Conservation (phyloP, 2,329 filamentous ascomycete species). For the Penicillium frequentans region DNA sequence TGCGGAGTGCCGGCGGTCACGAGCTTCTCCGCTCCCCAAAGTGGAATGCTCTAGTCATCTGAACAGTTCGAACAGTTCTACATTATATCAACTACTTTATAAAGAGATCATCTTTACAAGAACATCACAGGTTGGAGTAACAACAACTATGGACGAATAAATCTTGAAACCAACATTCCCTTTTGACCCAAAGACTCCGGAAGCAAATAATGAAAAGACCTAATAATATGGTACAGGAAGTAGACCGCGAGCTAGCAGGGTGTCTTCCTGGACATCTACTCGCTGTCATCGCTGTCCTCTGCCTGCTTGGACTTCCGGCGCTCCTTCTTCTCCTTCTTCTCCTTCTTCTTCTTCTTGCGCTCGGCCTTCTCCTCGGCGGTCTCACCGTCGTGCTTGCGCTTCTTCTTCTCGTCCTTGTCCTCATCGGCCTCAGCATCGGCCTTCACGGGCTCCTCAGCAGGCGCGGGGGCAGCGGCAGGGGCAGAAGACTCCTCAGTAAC, state of each 20-base stretch:
- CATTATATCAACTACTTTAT: not conserved
- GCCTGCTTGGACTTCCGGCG: slow-evolving; percentile 84
- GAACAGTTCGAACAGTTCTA: no score
- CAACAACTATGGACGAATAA: slow-evolving; percentile 22
- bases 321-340: slow-evolving; percentile 58
- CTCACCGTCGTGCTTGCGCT: slow-evolving; percentile 59
- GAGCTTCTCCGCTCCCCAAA: not conserved
- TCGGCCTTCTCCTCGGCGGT: slow-evolving; percentile 49
- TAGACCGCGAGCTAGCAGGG: slow-evolving; percentile 9
- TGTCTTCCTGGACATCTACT: slow-evolving; percentile 35
- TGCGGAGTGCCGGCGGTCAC: slow-evolving; percentile 13
- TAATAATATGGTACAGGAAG: slow-evolving; percentile 43
- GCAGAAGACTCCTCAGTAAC: slow-evolving; percentile 48
- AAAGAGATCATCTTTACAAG: not conserved
- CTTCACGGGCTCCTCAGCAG: slow-evolving; percentile 32
- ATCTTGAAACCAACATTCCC: slow-evolving; percentile 32
- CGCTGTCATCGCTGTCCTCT: slow-evolving; percentile 62
- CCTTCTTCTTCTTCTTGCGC: slow-evolving; percentile 54
- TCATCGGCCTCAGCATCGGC: slow-evolving; percentile 43
- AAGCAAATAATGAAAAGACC: slow-evolving; percentile 24
- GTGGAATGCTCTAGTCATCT: not conserved
- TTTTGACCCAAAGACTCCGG: slow-evolving; percentile 44
- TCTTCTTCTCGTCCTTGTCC: slow-evolving; percentile 51
- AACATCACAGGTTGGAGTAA: slow-evolving; percentile 2
- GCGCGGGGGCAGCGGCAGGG: slow-evolving; percentile 29